Percentiles rank a stretch among this genome's conserved stretches.
Evolutionary conservation across 345 rosid genomes (phyloP).

Genomic region (Eucalyptus marginata): DNA sequence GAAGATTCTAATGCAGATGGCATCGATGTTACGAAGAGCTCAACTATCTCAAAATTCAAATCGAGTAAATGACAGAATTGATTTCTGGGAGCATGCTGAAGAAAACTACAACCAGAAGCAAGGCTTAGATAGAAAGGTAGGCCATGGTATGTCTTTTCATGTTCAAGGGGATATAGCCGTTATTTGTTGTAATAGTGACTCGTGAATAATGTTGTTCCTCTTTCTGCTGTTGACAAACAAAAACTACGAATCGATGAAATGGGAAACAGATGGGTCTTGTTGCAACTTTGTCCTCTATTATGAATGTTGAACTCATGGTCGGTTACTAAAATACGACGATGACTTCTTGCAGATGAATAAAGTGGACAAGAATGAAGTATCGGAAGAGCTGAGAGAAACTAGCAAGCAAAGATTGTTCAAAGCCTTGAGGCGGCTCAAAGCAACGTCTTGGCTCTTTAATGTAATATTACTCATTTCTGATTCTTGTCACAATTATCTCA

Average conservation of each 20-base stretch:
- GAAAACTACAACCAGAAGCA: slow-evolving; percentile 44
- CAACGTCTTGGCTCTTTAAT: slow-evolving; percentile 32
- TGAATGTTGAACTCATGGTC: not conserved
- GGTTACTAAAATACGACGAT: not conserved
- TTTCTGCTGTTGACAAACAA: not conserved
- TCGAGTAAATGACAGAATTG: slow-evolving; percentile 48
- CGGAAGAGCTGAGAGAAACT: slow-evolving; percentile 51
- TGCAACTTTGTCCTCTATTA: not conserved
- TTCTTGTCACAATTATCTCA: not conserved
- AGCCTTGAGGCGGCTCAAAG: slow-evolving; percentile 47
- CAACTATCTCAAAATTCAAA: slow-evolving; percentile 29
- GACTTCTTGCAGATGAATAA: slow-evolving; percentile 33
- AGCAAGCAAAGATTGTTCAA: slow-evolving; percentile 57
- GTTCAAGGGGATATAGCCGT: not conserved
- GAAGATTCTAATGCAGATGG: slow-evolving; percentile 25
- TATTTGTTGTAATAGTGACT: not conserved
- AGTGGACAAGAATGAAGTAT: slow-evolving; percentile 49
- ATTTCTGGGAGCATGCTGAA: slow-evolving; percentile 62
- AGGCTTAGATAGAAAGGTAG: slow-evolving; percentile 42
- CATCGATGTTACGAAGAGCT: slow-evolving; percentile 22
- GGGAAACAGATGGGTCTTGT: not conserved
- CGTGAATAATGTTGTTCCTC: not conserved
- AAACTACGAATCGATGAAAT: not conserved
- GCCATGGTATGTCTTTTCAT: not conserved
- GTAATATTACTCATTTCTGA: not conserved